Conservation (phyloP, 192 early-diverging fungal species). For the Diversispora epigaea region DNA sequence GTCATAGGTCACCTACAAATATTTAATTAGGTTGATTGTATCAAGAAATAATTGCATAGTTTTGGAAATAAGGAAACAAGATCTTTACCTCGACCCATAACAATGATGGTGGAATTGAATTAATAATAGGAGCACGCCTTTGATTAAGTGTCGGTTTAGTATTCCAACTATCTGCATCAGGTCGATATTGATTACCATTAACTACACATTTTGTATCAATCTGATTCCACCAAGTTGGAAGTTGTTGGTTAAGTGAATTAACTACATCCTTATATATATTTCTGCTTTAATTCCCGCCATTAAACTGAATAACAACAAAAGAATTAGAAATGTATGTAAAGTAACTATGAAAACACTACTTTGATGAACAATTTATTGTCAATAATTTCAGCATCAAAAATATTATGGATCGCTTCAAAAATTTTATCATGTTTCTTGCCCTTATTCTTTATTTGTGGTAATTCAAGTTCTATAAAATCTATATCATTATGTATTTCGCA, state of each 20-base stretch:
- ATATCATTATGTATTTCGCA: too few species aligned
- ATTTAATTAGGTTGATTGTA: too few species aligned
- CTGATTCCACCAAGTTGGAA: neutral
- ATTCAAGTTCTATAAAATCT: neutral
- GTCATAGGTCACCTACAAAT: too few species aligned
- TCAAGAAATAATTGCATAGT: too few species aligned
- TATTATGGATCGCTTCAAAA: constrained; percentile 25
- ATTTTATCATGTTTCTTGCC: constrained; percentile 28
- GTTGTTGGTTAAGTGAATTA: constrained; percentile 18
- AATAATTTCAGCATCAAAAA: constrained; percentile 16
- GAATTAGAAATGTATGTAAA: constrained; percentile 18
- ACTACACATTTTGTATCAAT: neutral
- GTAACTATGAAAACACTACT: constrained; percentile 22
- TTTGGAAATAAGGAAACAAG: too few species aligned
- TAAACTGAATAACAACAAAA: constrained; percentile 22
- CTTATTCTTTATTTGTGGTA: constrained; percentile 17
- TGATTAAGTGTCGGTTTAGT: neutral
- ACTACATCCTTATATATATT: neutral
- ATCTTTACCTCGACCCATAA: constrained; percentile 18
- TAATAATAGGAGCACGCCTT: neutral
- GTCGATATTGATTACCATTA: constrained; percentile 15
- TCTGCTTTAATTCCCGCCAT: neutral
- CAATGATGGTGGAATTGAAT: neutral
- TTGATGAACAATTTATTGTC: constrained; percentile 27
- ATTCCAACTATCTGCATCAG: constrained; percentile 15